Percentiles rank a stretch among this genome's conserved stretches.
Conservation (phyloP, 2,329 filamentous ascomycete genomes). For the Aspergillus sp. region DNA sequence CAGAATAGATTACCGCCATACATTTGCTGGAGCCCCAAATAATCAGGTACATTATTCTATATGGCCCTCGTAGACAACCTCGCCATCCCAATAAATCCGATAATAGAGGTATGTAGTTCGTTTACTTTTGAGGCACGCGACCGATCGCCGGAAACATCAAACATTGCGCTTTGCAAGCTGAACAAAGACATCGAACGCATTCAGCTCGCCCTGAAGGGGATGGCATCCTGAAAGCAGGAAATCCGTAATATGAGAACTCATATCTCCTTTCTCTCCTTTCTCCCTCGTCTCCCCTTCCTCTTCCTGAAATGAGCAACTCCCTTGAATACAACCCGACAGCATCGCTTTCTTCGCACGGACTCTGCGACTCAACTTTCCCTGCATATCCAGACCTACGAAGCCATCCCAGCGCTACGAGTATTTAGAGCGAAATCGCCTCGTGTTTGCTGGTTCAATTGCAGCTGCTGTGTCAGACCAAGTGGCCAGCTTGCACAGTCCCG, state of each 20-base stretch:
- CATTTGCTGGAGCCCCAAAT: neutral
- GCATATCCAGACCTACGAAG: neutral
- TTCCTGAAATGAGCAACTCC: neutral
- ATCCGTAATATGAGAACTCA: constrained; percentile 2
- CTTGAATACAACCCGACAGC: neutral
- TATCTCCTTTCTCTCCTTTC: neutral
- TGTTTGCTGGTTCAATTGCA: neutral
- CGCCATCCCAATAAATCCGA: neutral
- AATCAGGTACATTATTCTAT: neutral
- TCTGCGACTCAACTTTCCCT: neutral
- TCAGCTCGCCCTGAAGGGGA: constrained; percentile 2
- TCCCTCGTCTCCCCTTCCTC: neutral
- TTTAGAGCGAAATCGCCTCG: neutral
- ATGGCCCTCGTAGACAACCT: neutral
- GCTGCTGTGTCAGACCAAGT: neutral
- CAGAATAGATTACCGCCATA: neutral
- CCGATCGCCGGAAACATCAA: constrained; percentile 16
- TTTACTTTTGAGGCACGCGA: constrained; percentile 4
- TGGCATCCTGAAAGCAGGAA: constrained; percentile 4
- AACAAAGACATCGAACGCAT: constrained; percentile 6
- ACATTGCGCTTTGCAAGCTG: neutral
- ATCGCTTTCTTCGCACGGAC: neutral
- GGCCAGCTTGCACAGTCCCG: constrained; percentile 11
- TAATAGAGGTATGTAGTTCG: neutral
- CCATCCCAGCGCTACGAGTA: neutral